These are phyloP conservation scores for Yamadazyma friedrichii DNA, from an alignment of 1,139 yeast genomes.

Conservation along the genomic window DNA sequence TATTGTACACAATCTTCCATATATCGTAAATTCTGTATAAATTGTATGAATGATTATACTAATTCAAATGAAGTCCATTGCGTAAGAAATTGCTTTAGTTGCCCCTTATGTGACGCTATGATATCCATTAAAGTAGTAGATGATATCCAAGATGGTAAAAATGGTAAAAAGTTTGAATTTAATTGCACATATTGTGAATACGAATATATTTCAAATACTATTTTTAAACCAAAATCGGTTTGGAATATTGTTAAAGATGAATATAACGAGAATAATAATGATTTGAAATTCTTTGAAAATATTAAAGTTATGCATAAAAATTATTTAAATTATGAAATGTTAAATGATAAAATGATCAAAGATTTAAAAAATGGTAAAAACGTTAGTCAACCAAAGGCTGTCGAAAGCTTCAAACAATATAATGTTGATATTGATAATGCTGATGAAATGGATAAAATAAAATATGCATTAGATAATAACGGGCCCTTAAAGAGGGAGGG, in stretches of 20 bases:
- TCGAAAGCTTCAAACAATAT: conserved; percentile 14
- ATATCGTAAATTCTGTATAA: conserved; percentile 34
- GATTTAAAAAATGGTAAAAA: conserved; percentile 13
- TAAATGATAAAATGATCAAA: conserved; percentile 10
- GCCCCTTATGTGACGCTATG: conserved; percentile 35
- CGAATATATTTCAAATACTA: conserved; percentile 25
- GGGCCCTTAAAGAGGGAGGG: background rate
- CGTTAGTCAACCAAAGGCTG: conserved; percentile 13
- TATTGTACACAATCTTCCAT: conserved; percentile 25
- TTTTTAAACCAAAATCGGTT: conserved; percentile 37
- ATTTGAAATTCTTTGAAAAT: conserved; percentile 2
- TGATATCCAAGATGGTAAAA: conserved; percentile 13
- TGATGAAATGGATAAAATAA: conserved; percentile 5
- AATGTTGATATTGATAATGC: conserved; percentile 11
- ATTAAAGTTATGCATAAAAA: conserved; percentile 5
- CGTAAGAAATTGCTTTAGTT: conserved; percentile 38
- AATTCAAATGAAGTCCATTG: conserved; percentile 25
- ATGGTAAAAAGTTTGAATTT: conserved; percentile 36
- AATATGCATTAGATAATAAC: background rate
- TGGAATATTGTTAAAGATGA: conserved; percentile 26
- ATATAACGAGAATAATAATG: conserved; percentile 2
- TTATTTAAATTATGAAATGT: conserved; percentile 9
- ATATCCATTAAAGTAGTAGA: conserved; percentile 27
- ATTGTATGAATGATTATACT: conserved; percentile 37
- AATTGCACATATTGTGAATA: conserved; percentile 33